phyloP scores from a whole-genome alignment of 495 filamentous ascomycete species.

The Chaetomium fimeti region DNA sequence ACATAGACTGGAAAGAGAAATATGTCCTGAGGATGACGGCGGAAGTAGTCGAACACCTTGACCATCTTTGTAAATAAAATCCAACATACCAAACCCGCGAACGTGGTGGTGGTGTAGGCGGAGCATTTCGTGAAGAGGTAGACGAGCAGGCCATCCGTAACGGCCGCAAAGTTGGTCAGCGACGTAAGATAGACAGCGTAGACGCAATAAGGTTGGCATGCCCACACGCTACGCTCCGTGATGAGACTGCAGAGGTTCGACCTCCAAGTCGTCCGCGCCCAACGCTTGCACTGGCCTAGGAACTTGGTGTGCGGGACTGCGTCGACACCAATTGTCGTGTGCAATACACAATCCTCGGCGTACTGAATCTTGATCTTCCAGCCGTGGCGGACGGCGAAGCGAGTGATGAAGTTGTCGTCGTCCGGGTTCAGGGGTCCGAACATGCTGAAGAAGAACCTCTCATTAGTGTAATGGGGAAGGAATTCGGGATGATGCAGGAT shows the following conservation, averaged over 20 bases:
- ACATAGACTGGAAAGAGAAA: conserved; percentile 55
- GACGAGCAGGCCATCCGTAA: conserved; percentile 54
- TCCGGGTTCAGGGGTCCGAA: conserved; percentile 57
- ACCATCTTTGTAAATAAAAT: conserved; percentile 56
- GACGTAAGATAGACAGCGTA: conserved; percentile 62
- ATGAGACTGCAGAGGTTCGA: conserved; percentile 59
- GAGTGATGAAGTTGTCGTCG: conserved; percentile 69
- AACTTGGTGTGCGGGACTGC: conserved; percentile 49
- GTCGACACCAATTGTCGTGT: conserved; percentile 56
- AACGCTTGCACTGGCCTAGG: conserved; percentile 58
- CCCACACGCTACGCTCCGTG: conserved; percentile 36
- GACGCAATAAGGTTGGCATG: conserved; percentile 57
- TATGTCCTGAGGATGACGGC: conserved; percentile 56
- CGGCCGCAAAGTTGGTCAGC: conserved; percentile 58
- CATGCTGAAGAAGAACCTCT: conserved; percentile 51
- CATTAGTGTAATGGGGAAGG: conserved; percentile 54
- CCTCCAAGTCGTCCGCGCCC: conserved; percentile 65
- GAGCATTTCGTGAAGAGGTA: conserved; percentile 25
- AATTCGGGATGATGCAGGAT: conserved; percentile 50
- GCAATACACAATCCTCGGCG: conserved; percentile 54
- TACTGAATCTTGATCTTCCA: conserved; percentile 65
- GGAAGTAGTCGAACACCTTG: conserved; percentile 60
- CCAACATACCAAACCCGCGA: conserved; percentile 37
- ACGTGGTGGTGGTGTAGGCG: neutral
- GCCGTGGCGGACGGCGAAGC: conserved; percentile 55